Evolutionary conservation across 257 asterid species (phyloP).

Genomic region (Mitragyna speciosa): DNA sequence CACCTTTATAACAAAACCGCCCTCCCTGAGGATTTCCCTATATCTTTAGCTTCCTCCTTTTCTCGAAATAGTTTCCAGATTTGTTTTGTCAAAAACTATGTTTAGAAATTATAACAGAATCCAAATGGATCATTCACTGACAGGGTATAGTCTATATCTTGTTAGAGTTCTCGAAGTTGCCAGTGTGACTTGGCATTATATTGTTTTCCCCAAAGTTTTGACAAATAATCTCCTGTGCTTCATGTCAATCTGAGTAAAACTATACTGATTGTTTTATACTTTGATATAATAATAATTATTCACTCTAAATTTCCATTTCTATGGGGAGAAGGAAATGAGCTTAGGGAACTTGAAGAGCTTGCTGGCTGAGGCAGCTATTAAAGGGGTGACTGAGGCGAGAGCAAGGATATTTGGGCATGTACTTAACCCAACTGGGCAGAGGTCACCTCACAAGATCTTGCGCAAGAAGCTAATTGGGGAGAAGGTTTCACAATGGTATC

Average conservation of each 20-base stretch:
- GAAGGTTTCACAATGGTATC: constrained; percentile 81
- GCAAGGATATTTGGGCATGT: constrained; percentile 88
- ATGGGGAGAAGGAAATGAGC: constrained; percentile 42
- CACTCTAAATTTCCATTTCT: neutral
- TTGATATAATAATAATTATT: neutral
- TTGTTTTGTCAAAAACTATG: neutral
- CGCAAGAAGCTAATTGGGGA: constrained; percentile 95
- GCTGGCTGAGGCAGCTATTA: constrained; percentile 65
- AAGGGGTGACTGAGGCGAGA: constrained; percentile 79
- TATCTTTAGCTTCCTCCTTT: neutral
- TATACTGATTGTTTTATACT: neutral
- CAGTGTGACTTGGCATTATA: neutral
- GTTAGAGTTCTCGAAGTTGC: neutral
- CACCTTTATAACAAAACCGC: neutral
- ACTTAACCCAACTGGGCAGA: constrained; percentile 72
- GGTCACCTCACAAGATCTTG: constrained; percentile 77
- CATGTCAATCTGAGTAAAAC: neutral
- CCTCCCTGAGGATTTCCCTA: neutral
- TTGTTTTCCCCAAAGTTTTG: no score
- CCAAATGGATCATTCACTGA: neutral
- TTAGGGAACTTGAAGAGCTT: constrained; percentile 64
- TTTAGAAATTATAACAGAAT: neutral
- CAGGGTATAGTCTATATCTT: neutral
- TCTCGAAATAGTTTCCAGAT: neutral
- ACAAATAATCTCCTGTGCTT: no score